Base-by-base conservation (phyloP, 2,329 filamentous ascomycete genomes). In the Aspergillus sp. region DNA sequence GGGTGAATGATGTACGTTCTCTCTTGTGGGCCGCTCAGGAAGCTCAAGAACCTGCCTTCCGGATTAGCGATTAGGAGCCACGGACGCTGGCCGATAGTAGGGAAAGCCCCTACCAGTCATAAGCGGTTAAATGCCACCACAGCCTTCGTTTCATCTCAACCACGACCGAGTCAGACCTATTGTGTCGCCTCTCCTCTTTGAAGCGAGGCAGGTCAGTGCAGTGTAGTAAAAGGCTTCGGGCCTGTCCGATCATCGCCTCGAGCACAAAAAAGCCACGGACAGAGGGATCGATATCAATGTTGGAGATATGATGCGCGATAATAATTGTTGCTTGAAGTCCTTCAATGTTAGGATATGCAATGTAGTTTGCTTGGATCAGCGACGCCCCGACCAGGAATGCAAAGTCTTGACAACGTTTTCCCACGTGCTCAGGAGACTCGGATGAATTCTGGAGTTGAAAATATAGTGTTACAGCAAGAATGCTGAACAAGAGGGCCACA, bases 1-100 rank as follows among this genome's bases (percentile, higher is more conserved):
- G 70, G 66, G 12, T 70, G 60, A 8, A 73, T 60, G 2, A 60
- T 57, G 50, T 75, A 76, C 1, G 66, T 69, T 41, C 67, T 68
- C 46, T 73, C 69, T 33, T 71, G 65, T 1, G 69, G 66, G 1
- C 72, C 71, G 5, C 66, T 66, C n/a, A 69, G 57, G 40, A 68
- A 67, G 1, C 64, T 56, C 5, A 73, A 36, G 3, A 69, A 46
- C 69, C 68, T 71, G 36, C 19, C 19, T 19, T 2, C 2, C 19
- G 19, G 19, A 19, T 19, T 19, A 19, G 19, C 19, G 19, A 19
- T 19, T 19, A 19, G 19, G 19, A 19, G 19, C 19, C 19, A 19
- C 19, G 19, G 19, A 19, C 19, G 19, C 19, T 19, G 8, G 4
- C 41, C 29, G 9, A 28, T 10, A 33, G 39, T 9, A 29, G n/a